Evolutionary conservation across 2,329 filamentous ascomycete species (phyloP).

Genomic region (Elsinoe australis): DNA sequence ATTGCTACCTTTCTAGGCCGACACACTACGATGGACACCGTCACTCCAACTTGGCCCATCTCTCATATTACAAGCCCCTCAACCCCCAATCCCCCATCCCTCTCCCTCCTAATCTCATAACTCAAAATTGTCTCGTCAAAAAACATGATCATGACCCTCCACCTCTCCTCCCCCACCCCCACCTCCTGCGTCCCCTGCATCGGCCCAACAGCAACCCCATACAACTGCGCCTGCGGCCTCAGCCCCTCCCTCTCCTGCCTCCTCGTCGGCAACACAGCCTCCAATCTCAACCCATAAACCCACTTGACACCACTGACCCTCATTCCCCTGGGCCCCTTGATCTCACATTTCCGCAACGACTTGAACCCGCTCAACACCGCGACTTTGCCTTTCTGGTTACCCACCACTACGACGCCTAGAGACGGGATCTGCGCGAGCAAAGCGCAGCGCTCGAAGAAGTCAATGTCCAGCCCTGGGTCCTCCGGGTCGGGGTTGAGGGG

Average conservation of each 20-base stretch:
- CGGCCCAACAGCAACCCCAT: constrained; percentile 61
- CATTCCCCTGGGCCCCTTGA: neutral
- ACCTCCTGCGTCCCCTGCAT: constrained; percentile 43
- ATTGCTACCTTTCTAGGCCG: neutral
- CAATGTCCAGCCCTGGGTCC: constrained; percentile 27
- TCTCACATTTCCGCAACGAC: constrained; percentile 19
- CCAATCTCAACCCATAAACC: constrained; percentile 44
- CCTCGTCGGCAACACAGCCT: constrained; percentile 48
- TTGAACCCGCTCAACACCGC: constrained; percentile 54
- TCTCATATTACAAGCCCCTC: neutral
- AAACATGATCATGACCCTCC: constrained; percentile 65
- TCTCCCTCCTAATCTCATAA: constrained; percentile 52
- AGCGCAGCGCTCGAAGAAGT: constrained; percentile 47
- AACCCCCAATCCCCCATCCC: constrained; percentile 20
- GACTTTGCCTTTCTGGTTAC: constrained; percentile 58
- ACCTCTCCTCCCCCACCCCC: constrained; percentile 40
- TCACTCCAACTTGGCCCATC: no score
- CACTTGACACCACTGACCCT: constrained; percentile 39
- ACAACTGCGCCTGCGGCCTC: constrained; percentile 46
- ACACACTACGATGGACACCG: no score
- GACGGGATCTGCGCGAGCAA: constrained; percentile 60
- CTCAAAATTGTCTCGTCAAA: constrained; percentile 60
- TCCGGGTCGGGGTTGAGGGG: constrained; percentile 29
- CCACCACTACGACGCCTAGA: constrained; percentile 61
- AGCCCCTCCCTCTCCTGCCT: constrained; percentile 45